Percentiles rank a stretch among this genome's conserved stretches.
Evolutionary conservation across 106 monocot genomes (phyloP).

Genomic region (Alisma plantagoaquatica): DNA sequence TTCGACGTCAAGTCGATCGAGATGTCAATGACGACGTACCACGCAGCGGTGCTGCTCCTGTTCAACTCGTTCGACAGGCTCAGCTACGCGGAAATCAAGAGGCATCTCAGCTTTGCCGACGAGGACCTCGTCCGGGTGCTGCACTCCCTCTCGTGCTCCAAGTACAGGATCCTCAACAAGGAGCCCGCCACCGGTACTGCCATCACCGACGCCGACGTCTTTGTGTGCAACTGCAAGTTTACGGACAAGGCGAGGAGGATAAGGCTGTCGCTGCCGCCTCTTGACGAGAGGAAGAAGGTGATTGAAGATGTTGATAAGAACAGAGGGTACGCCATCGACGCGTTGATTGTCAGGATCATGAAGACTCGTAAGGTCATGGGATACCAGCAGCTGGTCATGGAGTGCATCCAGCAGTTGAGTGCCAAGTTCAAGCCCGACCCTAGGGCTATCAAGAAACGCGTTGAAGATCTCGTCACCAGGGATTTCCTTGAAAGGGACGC

Average conservation of each 20-base stretch:
- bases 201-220: slow-evolving; percentile 63
- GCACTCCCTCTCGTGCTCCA: slow-evolving; percentile 72
- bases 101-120: slow-evolving; percentile 53
- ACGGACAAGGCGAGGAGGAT: slow-evolving; percentile 83
- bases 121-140: slow-evolving; percentile 68
- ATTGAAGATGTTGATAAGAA: slow-evolving; percentile 71
- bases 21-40: slow-evolving; percentile 45
- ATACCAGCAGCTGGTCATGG: slow-evolving; percentile 70
- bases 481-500: slow-evolving; percentile 53
- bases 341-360: slow-evolving; percentile 62
- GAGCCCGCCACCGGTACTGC: slow-evolving; percentile 62
- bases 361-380: slow-evolving; percentile 52
- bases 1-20: background rate
- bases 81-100: slow-evolving; percentile 62
- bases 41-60: slow-evolving; percentile 47
- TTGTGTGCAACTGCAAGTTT: slow-evolving; percentile 90
- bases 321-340: slow-evolving; percentile 60
- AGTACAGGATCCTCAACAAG: slow-evolving; percentile 79
- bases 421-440: slow-evolving; percentile 68
- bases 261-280: slow-evolving; percentile 60
- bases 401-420: slow-evolving; percentile 55
- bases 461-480: slow-evolving; percentile 46
- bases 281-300: slow-evolving; percentile 70
- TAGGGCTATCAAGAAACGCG: slow-evolving; percentile 47
- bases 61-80: slow-evolving; percentile 56